Evolutionary conservation across 176 grass and related monocot species (phyloP).

Genomic region (Triticum aestivum): IWGSC_CS_RefSeq_v2.1 NC_057803.1:218807674-218808173

Average conservation of each 20-base stretch:
- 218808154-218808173: neutral
- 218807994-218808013: neutral
- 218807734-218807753: slow-evolving; percentile 85
- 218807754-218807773: slow-evolving; percentile 80
- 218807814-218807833: neutral
- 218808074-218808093: slow-evolving; percentile 1
- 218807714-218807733: slow-evolving; percentile 97
- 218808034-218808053: neutral
- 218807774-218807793: slow-evolving; percentile 45
- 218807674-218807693: slow-evolving; percentile 66
- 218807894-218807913: slow-evolving; percentile 46
- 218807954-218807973: slow-evolving; percentile 96
- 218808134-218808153: neutral
- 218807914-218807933: slow-evolving; percentile 92
- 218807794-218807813: neutral
- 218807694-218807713: slow-evolving; percentile 91
- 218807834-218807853: neutral
- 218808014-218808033: neutral
- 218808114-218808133: neutral
- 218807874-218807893: slow-evolving; percentile 41
- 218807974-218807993: slow-evolving; percentile 57
- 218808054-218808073: neutral
- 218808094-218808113: neutral
- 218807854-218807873: neutral
- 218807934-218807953: slow-evolving; percentile 80